Conservation (phyloP, 1,139 yeast genomes). For the Kodamaea sp. region DNA sequence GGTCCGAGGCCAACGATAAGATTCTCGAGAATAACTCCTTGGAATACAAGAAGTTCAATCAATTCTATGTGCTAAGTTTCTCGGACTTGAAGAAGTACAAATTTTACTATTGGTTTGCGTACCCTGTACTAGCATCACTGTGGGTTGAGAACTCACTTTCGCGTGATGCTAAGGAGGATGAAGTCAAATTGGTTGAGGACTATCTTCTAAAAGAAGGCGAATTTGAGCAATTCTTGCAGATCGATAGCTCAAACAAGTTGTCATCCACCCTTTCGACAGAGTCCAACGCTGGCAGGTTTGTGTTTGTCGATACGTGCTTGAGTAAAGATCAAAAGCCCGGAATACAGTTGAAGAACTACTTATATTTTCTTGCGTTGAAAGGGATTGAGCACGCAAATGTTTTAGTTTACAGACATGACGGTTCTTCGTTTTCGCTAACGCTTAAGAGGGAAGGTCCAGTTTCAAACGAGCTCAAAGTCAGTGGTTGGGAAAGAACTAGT, state of each 20-base stretch:
- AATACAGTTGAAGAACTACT: constrained; percentile 63
- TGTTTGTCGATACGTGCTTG: constrained; percentile 64
- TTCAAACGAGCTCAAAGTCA: constrained; percentile 33
- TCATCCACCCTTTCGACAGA: not conserved
- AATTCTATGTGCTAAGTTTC: constrained; percentile 66
- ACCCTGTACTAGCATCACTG: constrained; percentile 59
- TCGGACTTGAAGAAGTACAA: constrained; percentile 88
- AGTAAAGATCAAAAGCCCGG: constrained; percentile 49
- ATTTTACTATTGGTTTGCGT: constrained; percentile 88
- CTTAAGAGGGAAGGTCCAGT: constrained; percentile 20
- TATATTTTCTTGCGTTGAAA: constrained; percentile 51
- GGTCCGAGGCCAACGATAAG: constrained; percentile 30
- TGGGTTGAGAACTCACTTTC: constrained; percentile 34
- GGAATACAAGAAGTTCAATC: constrained; percentile 21
- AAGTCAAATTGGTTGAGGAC: constrained; percentile 1
- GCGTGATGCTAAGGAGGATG: not conserved
- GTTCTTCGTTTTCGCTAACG: constrained; percentile 25
- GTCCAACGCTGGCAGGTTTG: constrained; percentile 30
- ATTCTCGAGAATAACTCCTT: constrained; percentile 12
- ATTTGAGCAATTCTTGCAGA: constrained; percentile 16
- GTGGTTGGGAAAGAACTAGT: constrained; percentile 90
- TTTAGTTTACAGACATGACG: constrained; percentile 28
- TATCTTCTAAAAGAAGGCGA: not conserved
- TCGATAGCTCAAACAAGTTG: constrained; percentile 7
- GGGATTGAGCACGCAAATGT: constrained; percentile 44